phyloP scores from a whole-genome alignment of 2,329 filamentous ascomycete species.

The Alternaria triticina region DNA sequence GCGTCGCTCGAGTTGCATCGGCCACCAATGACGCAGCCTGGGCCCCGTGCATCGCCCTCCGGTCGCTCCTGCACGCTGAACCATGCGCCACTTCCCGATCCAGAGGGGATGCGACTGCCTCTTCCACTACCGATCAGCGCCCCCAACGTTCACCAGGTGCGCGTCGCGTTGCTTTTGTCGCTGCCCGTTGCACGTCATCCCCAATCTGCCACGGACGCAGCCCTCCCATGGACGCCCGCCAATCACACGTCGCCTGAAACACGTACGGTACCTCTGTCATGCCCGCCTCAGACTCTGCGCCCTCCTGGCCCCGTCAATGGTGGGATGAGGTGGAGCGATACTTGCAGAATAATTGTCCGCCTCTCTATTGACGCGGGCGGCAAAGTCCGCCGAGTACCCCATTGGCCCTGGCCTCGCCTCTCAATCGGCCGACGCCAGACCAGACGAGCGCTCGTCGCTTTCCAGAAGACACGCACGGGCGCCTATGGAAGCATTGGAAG shows the following conservation, averaged over 20 bases:
- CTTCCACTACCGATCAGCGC: not conserved
- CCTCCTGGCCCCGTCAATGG: not conserved
- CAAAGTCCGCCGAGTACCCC: constrained; percentile 11
- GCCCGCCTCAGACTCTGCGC: constrained; percentile 24
- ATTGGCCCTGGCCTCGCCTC: constrained; percentile 5
- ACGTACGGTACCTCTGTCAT: constrained; percentile 18
- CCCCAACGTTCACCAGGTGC: not conserved
- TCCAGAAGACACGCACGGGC: constrained; percentile 31
- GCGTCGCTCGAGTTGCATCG: not conserved
- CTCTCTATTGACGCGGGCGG: constrained; percentile 6
- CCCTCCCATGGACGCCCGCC: not conserved
- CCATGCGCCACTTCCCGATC: constrained; percentile 15
- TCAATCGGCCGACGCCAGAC: constrained; percentile 18
- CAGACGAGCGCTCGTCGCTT: constrained; percentile 11
- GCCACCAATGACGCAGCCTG: constrained; percentile 21
- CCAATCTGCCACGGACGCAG: constrained; percentile 9
- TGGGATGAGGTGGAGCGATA: constrained; percentile 10
- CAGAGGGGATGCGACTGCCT: constrained; percentile 9
- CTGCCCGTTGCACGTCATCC: constrained; percentile 16
- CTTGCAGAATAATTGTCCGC: constrained; percentile 2
- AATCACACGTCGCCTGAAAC: not conserved
- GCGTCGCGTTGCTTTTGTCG: not conserved
- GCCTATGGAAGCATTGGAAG: constrained; percentile 13
- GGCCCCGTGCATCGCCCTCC: constrained; percentile 7
- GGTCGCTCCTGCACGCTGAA: constrained; percentile 2